Conservation (phyloP, 352 stramenopile genomes). For the Lagenidium giganteum region DNA sequence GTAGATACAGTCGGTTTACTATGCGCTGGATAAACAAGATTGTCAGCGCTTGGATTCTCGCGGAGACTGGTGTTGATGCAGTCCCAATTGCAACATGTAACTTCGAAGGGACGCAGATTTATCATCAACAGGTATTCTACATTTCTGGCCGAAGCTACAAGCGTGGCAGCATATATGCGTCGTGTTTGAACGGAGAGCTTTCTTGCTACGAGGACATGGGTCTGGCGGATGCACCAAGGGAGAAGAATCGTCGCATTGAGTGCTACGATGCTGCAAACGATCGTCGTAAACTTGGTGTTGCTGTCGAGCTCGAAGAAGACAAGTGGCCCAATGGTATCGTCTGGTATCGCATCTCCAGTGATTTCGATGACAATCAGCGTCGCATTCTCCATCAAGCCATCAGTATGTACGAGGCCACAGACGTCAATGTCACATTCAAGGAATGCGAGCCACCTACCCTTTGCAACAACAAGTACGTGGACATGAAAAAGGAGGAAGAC, state of each 20-base stretch:
- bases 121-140: slow-evolving; percentile 7
- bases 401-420: slow-evolving; percentile 44
- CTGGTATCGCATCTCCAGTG: slow-evolving; percentile 60
- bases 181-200: slow-evolving; percentile 6
- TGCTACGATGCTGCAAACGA: slow-evolving; percentile 23
- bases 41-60: too few relatives aligned
- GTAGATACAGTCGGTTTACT: too few relatives aligned
- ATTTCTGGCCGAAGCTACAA: slow-evolving; percentile 8
- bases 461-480: slow-evolving; percentile 66
- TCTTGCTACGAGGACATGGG: slow-evolving; percentile 15
- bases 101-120: slow-evolving; percentile 1
- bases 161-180: slow-evolving; percentile 11
- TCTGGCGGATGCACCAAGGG: slow-evolving; percentile 1
- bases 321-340: slow-evolving; percentile 65
- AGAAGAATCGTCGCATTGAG: slow-evolving; percentile 5
- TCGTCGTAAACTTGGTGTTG: slow-evolving; percentile 43
- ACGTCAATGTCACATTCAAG: slow-evolving; percentile 57
- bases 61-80: slow-evolving; percentile 3
- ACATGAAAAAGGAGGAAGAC: slow-evolving; percentile 65
- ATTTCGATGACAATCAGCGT: slow-evolving; percentile 39
- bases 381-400: slow-evolving; percentile 51
- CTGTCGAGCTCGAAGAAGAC: slow-evolving; percentile 45
- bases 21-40: too few relatives aligned
- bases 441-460: slow-evolving; percentile 52
- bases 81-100: slow-evolving; percentile 1